phyloP scores from a whole-genome alignment of 2,329 filamentous ascomycete species.

The Didymella glomerata region DNA sequence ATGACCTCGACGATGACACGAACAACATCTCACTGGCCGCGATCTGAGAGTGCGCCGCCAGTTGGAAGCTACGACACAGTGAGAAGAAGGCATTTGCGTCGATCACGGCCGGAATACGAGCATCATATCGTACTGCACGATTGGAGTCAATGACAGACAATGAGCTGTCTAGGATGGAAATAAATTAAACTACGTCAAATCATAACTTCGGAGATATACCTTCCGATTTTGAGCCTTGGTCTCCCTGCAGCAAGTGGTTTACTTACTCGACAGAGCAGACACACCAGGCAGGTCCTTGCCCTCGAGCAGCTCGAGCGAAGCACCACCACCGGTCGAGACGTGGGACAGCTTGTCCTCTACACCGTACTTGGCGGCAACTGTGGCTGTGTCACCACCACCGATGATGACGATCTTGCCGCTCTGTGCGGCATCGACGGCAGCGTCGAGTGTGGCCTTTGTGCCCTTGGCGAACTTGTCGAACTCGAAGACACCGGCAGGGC shows the following conservation, averaged over 20 bases:
- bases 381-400: slow-evolving; percentile 96
- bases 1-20: slow-evolving; percentile 2
- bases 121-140: slow-evolving; percentile 17
- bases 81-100: not conserved
- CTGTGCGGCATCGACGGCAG: slow-evolving; percentile 81
- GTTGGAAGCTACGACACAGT: not conserved
- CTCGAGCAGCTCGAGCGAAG: slow-evolving; percentile 93
- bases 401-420: slow-evolving; percentile 97
- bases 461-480: slow-evolving; percentile 92
- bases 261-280: slow-evolving; percentile 82
- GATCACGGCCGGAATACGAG: slow-evolving; percentile 9
- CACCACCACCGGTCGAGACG: slow-evolving; percentile 96
- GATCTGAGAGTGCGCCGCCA: not conserved
- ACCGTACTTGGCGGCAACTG: slow-evolving; percentile 95
- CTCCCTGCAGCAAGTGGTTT: slow-evolving; percentile 44
- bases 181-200: slow-evolving; percentile 43
- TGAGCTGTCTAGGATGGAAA: slow-evolving; percentile 32
- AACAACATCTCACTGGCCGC: slow-evolving; percentile 1
- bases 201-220: slow-evolving; percentile 47
- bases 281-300: slow-evolving; percentile 98
- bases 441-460: slow-evolving; percentile 91
- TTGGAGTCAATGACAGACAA: slow-evolving; percentile 21
- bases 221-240: slow-evolving; percentile 43
- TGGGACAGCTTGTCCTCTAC: slow-evolving; percentile 98
- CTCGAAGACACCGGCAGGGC: slow-evolving; percentile 96